Conservation (phyloP, 2,329 filamentous ascomycete genomes). For the Aspergillus sp. region DNA sequence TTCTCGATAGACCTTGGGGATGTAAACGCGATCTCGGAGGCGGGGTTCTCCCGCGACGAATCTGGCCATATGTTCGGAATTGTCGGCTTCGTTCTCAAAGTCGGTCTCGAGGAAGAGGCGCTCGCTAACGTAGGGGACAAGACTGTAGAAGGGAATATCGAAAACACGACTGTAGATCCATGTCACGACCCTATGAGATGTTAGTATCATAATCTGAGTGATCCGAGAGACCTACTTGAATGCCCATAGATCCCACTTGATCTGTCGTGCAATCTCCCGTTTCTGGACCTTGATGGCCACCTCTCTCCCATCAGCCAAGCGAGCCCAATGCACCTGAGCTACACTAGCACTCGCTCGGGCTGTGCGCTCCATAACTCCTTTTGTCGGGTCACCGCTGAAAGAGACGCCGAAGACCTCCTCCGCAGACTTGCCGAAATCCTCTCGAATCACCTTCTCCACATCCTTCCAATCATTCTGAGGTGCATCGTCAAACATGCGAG, state of each 20-base stretch:
- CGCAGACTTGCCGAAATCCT: conserved; percentile 83
- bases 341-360: conserved; percentile 82
- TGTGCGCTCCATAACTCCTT: conserved; percentile 71
- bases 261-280: conserved; percentile 86
- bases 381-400: conserved; percentile 68
- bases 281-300: conserved; percentile 98
- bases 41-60: conserved; percentile 77
- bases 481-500: conserved; percentile 96
- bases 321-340: conserved; percentile 95
- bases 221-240: conserved; percentile 68
- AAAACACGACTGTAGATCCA: conserved; percentile 85
- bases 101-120: conserved; percentile 92
- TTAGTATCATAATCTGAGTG: neutral
- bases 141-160: conserved; percentile 85
- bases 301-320: conserved; percentile 81
- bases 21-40: conserved; percentile 80
- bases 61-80: conserved; percentile 80
- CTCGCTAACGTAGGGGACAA: conserved; percentile 92
- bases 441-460: conserved; percentile 79
- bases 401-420: conserved; percentile 94
- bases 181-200: conserved; percentile 67
- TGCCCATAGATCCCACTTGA: conserved; percentile 93
- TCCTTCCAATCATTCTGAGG: conserved; percentile 89
- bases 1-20: conserved; percentile 82
- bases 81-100: conserved; percentile 88